Percentiles rank a stretch among this genome's conserved stretches.
These are phyloP conservation scores for Pichia membranifaciens DNA, from an alignment of 805 yeast genomes.

Conservation along the genomic window DNA sequence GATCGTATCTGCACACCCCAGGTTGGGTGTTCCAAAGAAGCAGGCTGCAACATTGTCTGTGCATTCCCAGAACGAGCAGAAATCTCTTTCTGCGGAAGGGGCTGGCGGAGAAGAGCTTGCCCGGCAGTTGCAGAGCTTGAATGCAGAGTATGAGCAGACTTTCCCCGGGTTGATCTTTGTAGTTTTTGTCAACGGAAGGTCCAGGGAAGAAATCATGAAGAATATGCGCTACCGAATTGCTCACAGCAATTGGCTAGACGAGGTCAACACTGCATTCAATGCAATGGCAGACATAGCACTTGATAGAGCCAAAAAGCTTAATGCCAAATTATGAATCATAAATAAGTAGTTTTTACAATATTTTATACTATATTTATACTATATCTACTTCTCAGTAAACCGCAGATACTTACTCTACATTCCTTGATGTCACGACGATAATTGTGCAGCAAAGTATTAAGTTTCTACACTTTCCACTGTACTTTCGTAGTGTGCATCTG, in stretches of 20 bases:
- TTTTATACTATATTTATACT: not conserved
- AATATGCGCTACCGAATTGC: conserved; percentile 56
- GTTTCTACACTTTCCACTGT: not conserved
- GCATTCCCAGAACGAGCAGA: conserved; percentile 71
- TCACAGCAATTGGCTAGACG: conserved; percentile 47
- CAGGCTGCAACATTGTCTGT: conserved; percentile 40
- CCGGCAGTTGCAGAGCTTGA: conserved; percentile 43
- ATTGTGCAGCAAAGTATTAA: not conserved
- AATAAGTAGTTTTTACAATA: not conserved
- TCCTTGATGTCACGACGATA: too few relatives aligned
- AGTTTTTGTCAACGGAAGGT: conserved; percentile 82
- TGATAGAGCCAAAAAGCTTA: conserved; percentile 62
- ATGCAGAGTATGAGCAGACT: conserved; percentile 39
- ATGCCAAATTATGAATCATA: conserved; percentile 28
- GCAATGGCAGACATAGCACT: conserved; percentile 92
- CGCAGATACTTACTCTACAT: too few relatives aligned
- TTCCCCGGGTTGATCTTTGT: conserved; percentile 75
- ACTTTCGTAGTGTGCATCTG: too few relatives aligned
- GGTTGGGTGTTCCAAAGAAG: conserved; percentile 61
- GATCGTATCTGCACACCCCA: conserved; percentile 87
- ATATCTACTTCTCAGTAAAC: not conserved
- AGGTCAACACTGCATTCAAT: conserved; percentile 61
- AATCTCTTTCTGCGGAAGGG: conserved; percentile 40
- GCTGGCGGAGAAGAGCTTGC: conserved; percentile 43
- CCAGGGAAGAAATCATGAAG: conserved; percentile 57